Base-by-base conservation (phyloP, 2,329 filamentous ascomycete species). In the Aspergillus sp. region DNA sequence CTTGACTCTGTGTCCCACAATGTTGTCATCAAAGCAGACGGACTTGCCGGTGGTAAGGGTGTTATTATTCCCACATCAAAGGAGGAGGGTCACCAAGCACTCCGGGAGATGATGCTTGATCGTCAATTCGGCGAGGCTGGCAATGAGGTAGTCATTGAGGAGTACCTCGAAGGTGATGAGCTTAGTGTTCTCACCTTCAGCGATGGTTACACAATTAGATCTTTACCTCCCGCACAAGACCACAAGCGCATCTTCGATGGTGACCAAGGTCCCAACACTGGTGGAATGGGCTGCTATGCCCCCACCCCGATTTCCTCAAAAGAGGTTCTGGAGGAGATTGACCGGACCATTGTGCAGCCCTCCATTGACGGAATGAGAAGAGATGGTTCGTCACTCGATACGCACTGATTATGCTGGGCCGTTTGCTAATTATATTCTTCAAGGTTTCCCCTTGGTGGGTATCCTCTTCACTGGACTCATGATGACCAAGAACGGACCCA, bases 211-310 rank as follows among this genome's bases (percentile, higher is more conserved):
- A 85, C 85, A 1, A 86, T 95, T 63, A 79, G 81, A 61, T 89
- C 86, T 7, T 75, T 97, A 7, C 91, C 91, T 5, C 85, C 93
- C 1, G 91, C 91, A 2, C 93, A 98, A 67, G 93, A 97, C 66
- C 93, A 98, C 75, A 97, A 98, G 78, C 82, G 90, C 49, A 90
- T 94, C 52, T 87, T 86, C 42, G 93, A 98, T 59, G 88, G 87
- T 43, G 91, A 97, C 62, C 77, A 81, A 39, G 93, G 93, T 1
- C 88, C 90, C 32, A 97, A 97, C 71, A 97, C 93, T 2, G 93
- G 91, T 47, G 93, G 93, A 33, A 97, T 97, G 93, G 93, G 93
- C 40, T 95, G 90, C 63, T 97, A 97, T 67, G 90, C 90, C 11
- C 88, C 88, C n/a, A 94, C 90, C 1, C 86, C 81, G 51, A 84